Percentiles rank a stretch among this genome's conserved stretches.
These are phyloP conservation scores for Irpex rosettiformis DNA, from an alignment of 1,284 basidiomycete genomes.

Conservation along the genomic window DNA sequence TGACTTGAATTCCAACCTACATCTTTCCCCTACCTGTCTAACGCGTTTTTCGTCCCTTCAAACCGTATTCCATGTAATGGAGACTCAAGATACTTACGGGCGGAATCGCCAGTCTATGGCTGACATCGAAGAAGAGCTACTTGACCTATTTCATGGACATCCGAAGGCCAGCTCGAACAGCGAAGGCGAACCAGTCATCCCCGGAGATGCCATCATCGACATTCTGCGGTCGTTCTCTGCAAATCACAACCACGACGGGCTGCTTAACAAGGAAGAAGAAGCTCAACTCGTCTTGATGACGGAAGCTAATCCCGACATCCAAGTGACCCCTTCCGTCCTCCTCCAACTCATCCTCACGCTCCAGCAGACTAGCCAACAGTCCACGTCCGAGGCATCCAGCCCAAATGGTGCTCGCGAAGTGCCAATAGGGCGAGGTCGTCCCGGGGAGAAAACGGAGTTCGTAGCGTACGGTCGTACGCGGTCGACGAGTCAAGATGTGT, in stretches of 20 bases:
- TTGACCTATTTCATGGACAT: slow-evolving; percentile 62
- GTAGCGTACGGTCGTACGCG: slow-evolving; percentile 35
- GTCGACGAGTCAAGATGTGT: slow-evolving; percentile 56
- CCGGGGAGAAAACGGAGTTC: slow-evolving; percentile 30
- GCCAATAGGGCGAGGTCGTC: slow-evolving; percentile 25
- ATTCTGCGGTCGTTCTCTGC: slow-evolving; percentile 60
- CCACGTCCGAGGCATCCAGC: slow-evolving; percentile 28
- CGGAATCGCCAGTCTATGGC: slow-evolving; percentile 62
- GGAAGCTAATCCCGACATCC: slow-evolving; percentile 55
- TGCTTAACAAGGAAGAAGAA: slow-evolving; percentile 58
- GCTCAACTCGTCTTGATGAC: slow-evolving; percentile 52
- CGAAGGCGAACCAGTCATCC: slow-evolving; percentile 55
- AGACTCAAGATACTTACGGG: slow-evolving; percentile 31
- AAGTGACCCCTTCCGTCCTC: slow-evolving; percentile 65
- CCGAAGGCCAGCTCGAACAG: slow-evolving; percentile 53
- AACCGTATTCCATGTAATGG: slow-evolving; percentile 10
- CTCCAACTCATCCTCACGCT: slow-evolving; percentile 60
- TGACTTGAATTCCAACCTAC: neutral
- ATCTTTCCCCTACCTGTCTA: neutral
- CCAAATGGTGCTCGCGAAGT: slow-evolving; percentile 17
- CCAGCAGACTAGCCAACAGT: slow-evolving; percentile 46
- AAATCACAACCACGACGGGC: slow-evolving; percentile 51
- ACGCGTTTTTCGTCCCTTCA: neutral
- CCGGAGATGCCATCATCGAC: slow-evolving; percentile 63
- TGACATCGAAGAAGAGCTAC: slow-evolving; percentile 64